phyloP scores from a whole-genome alignment of 805 yeast genomes.

The Huiozyma naganishii region DNA sequence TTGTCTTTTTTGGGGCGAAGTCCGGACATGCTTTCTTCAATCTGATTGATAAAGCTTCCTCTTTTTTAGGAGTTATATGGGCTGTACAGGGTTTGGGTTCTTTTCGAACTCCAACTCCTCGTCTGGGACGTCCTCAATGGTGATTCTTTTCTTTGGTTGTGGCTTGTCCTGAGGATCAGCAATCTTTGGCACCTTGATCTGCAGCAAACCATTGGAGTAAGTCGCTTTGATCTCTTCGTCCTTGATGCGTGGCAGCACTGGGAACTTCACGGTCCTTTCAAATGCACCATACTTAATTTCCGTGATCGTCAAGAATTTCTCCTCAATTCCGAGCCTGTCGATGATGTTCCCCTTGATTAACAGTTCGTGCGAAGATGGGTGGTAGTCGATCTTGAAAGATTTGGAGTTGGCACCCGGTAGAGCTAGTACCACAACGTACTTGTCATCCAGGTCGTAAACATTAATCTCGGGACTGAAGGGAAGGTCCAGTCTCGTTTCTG shows the following conservation, averaged over 20 bases:
- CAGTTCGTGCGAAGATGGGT: constrained; percentile 45
- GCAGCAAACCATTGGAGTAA: constrained; percentile 43
- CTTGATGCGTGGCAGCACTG: constrained; percentile 39
- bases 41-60: too few relatives aligned
- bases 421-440: constrained; percentile 39
- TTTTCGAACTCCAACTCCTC: constrained; percentile 35
- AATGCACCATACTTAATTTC: constrained; percentile 49
- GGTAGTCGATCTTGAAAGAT: constrained; percentile 46
- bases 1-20: too few relatives aligned
- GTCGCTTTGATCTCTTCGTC: constrained; percentile 47
- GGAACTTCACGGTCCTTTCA: constrained; percentile 47
- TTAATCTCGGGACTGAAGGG: constrained; percentile 53
- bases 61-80: neutral
- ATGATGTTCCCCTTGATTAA: constrained; percentile 40
- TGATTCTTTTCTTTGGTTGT: constrained; percentile 35
- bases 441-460: constrained; percentile 39
- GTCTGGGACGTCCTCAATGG: constrained; percentile 40
- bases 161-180: constrained; percentile 23
- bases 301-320: constrained; percentile 33
- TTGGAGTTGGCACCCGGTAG: constrained; percentile 50
- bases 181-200: constrained; percentile 40
- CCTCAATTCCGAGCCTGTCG: constrained; percentile 31
- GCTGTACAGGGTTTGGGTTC: constrained; percentile 40
- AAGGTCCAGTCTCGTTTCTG: constrained; percentile 30
- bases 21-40: too few relatives aligned